Evolutionary conservation across 148 eudicot species (phyloP).

Genomic region (Nepenthes gracilis): DNA sequence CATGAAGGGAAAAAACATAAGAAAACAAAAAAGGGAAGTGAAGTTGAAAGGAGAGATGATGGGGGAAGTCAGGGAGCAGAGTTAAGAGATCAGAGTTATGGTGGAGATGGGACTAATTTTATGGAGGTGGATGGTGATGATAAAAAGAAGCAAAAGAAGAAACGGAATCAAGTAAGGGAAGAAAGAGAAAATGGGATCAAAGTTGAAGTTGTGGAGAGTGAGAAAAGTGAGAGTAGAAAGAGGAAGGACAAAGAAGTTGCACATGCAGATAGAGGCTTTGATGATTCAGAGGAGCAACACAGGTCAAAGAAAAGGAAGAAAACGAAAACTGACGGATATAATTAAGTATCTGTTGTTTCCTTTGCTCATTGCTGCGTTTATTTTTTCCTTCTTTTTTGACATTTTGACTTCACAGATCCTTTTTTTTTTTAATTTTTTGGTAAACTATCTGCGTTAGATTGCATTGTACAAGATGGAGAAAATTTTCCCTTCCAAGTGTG

Average conservation of each 20-base stretch:
- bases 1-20: conserved; percentile 1
- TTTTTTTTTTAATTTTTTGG: too few relatives aligned
- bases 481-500: background rate
- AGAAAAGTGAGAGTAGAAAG: conserved; percentile 21
- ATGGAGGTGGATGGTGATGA: too few relatives aligned
- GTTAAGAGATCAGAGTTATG: conserved; percentile 3
- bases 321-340: conserved; percentile 10
- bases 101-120: background rate
- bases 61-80: background rate
- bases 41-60: conserved; percentile 5
- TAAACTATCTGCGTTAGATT: background rate
- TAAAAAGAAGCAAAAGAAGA: background rate
- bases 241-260: conserved; percentile 20
- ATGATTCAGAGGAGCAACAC: conserved; percentile 16
- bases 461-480: background rate
- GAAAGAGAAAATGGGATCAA: conserved; percentile 5
- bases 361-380: background rate
- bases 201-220: conserved; percentile 3
- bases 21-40: conserved; percentile 6
- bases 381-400: background rate
- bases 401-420: background rate
- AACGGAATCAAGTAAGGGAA: conserved; percentile 1
- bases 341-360: conserved; percentile 1
- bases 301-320: conserved; percentile 28
- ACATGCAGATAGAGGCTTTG: conserved; percentile 3